These are phyloP conservation scores for Rhodamnia argentea DNA, from an alignment of 345 rosid species.

Conservation along the genomic window DNA sequence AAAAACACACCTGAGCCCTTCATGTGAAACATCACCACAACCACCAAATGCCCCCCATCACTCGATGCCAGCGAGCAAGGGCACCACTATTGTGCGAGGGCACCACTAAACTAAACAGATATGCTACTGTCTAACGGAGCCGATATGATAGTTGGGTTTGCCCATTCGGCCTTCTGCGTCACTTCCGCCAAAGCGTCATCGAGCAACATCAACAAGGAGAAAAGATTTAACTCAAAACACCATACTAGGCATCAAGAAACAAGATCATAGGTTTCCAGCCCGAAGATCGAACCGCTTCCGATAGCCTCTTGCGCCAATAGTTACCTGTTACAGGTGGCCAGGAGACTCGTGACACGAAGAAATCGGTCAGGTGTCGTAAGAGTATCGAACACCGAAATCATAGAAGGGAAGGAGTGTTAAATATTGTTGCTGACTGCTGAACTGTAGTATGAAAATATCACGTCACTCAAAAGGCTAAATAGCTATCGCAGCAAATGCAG, in stretches of 20 bases:
- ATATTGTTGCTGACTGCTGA: background rate
- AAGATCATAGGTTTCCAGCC: background rate
- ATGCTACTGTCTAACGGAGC: background rate
- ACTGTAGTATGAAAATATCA: background rate
- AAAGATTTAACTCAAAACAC: background rate
- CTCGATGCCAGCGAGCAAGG: no score
- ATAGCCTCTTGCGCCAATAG: background rate
- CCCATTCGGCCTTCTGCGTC: background rate
- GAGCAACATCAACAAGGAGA: background rate
- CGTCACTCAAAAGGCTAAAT: background rate
- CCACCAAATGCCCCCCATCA: background rate
- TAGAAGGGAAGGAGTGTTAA: background rate
- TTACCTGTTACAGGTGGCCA: background rate
- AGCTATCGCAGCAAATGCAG: background rate
- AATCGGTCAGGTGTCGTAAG: background rate
- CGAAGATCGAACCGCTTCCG: background rate
- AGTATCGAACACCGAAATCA: background rate
- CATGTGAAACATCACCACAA: background rate
- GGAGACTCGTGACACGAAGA: background rate
- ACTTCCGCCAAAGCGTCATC: background rate
- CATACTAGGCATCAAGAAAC: background rate
- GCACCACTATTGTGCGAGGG: background rate
- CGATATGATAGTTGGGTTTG: background rate
- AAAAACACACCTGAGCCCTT: background rate
- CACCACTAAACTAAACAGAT: background rate